Percentiles rank a stretch among this genome's conserved stretches.
Evolutionary conservation across 805 yeast species (phyloP).

Genomic region (Dipodascus albidus): DNA sequence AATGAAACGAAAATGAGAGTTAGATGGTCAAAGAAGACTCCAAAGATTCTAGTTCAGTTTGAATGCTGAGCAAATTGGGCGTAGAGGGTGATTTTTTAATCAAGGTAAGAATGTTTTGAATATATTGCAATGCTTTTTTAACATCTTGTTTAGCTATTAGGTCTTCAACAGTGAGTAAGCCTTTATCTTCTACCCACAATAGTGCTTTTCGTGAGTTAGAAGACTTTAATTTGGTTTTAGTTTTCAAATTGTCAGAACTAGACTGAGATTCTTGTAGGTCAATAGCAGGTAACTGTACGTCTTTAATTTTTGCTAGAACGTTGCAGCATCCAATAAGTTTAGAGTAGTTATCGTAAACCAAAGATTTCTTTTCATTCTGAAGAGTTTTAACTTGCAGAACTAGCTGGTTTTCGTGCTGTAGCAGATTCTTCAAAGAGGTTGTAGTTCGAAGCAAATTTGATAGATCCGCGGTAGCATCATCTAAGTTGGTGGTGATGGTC

Average conservation of each 20-base stretch:
- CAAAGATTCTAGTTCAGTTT: neutral
- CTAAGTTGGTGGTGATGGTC: constrained; percentile 5
- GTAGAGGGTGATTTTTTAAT: neutral
- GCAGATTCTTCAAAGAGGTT: constrained; percentile 16
- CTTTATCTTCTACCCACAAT: neutral
- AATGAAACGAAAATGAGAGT: neutral
- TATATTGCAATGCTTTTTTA: neutral
- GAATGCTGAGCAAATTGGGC: too few species aligned
- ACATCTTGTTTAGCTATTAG: neutral
- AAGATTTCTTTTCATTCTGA: constrained; percentile 28
- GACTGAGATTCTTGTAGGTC: neutral
- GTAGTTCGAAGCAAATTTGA: constrained; percentile 14
- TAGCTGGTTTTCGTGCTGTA: constrained; percentile 19
- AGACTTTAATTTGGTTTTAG: neutral
- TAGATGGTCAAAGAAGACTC: neutral
- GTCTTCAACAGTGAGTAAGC: neutral
- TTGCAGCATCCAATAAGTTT: constrained; percentile 26
- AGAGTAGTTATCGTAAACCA: constrained; percentile 28
- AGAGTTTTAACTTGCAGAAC: constrained; percentile 21
- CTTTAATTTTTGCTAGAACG: constrained; percentile 17
- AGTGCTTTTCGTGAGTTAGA: neutral
- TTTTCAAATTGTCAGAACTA: neutral
- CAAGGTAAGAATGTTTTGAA: neutral
- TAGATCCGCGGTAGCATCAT: constrained; percentile 16
- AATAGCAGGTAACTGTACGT: neutral